Base-by-base conservation (phyloP, 805 yeast genomes). In the Candida manassasensis region DNA sequence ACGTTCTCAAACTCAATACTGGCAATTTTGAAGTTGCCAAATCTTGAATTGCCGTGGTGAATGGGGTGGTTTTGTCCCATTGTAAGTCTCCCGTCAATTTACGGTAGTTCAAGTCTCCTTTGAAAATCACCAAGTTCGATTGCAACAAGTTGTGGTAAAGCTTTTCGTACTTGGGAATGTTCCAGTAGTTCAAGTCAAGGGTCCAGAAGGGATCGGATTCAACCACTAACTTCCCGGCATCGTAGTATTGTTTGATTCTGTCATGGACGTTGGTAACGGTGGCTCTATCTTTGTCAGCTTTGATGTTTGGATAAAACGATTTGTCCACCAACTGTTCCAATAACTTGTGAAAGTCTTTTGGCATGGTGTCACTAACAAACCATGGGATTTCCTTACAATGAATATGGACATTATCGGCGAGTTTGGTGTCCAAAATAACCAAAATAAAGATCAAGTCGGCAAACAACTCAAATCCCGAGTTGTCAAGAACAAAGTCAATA, bases 281-380 rank as follows among this genome's bases (percentile, higher is more conserved):
- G 19, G 50, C 35, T 6, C 48, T 44, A 34, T 52, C 53, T 3
- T 44, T 42, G 24, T 37, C 6, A 35, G 34, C 28, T 22, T 41
- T 35, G 26, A 58, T 49, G 8, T 69, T 67, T 4, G 70, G 63
- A 63, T 82, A 86, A 42, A 77, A 67, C 4, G 52, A 32, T 4
- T 65, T 47, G 47, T 81, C 74, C 18, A 50, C 55, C 47, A 89
- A 61, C 49, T 84, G 85, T 9, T 59, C 47, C 12, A 85, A 44
- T 35, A 86, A 65, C 19, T 70, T 53, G 30, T 68, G 66, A 41
- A 86, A 78, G 61, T 93, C 99, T 50, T 79, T 79, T 19, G 85
- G 75, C 78, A 88, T 79, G 6, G 93, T 94, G 59, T 93, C 99
- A 47, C 96, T 85, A 13, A 93, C 97, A 81, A 93, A 90, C 94